These are phyloP conservation scores for Apophysomyces elegans DNA, from an alignment of 371 early-diverging fungal species.

Conservation along the genomic window DNA sequence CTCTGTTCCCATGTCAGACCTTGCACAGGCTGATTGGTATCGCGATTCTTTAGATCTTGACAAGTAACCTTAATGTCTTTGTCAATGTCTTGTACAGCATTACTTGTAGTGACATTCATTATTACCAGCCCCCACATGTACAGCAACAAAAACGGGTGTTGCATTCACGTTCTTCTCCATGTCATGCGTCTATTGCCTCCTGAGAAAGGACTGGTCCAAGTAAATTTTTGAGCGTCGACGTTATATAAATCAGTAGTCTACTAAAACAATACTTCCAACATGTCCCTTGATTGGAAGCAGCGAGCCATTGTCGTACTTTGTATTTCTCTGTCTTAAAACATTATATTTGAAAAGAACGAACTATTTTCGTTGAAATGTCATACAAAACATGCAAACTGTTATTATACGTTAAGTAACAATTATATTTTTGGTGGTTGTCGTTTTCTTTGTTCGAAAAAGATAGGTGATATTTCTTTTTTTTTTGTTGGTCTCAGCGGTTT, in stretches of 20 bases:
- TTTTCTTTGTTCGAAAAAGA: not conserved
- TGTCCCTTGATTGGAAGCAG: too few relatives aligned
- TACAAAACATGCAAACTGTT: not conserved
- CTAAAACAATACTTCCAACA: too few relatives aligned
- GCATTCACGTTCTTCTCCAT: not conserved
- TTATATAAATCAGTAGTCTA: too few relatives aligned
- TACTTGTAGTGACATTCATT: not conserved
- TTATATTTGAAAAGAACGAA: too few relatives aligned
- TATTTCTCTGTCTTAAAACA: too few relatives aligned
- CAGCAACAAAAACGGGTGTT: conserved; percentile 53
- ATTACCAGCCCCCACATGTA: conserved; percentile 66
- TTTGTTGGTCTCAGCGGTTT: not conserved
- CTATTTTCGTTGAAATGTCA: not conserved
- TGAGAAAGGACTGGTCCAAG: too few relatives aligned
- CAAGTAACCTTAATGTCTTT: conserved; percentile 21
- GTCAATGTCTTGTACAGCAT: not conserved
- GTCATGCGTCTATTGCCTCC: not conserved
- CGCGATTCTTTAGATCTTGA: conserved; percentile 44
- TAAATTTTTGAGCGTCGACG: too few relatives aligned
- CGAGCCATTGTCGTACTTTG: too few relatives aligned
- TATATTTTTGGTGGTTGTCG: too few relatives aligned
- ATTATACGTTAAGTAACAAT: too few relatives aligned
- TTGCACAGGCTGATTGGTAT: conserved; percentile 51
- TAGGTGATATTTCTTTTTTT: not conserved
- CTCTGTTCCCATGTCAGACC: conserved; percentile 29